Percentiles rank a stretch among this genome's conserved stretches.
phyloP scores from a whole-genome alignment of 192 early-diverging fungal genomes.

The Coemansia reversa region DNA sequence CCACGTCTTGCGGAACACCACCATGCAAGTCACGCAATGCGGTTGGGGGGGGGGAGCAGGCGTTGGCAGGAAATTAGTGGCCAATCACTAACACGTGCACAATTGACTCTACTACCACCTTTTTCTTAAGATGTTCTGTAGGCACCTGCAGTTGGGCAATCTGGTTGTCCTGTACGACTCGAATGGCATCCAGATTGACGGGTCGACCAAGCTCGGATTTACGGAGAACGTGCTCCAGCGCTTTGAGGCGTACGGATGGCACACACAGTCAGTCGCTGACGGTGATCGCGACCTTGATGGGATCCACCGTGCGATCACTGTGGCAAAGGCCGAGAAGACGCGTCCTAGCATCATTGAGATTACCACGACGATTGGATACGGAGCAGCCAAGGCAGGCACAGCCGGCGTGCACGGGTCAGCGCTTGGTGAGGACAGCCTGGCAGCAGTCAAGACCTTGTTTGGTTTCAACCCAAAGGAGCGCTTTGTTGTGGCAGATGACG shows the following conservation, averaged over 20 bases:
- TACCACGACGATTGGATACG: constrained; percentile 91
- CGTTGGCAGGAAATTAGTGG: no score
- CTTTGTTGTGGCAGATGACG: constrained; percentile 73
- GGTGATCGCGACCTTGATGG: constrained; percentile 76
- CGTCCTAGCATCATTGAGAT: constrained; percentile 84
- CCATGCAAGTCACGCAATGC: constrained; percentile 5
- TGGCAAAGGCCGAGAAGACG: constrained; percentile 80
- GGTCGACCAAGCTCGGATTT: constrained; percentile 78
- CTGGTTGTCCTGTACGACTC: constrained; percentile 95
- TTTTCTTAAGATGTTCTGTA: constrained; percentile 8
- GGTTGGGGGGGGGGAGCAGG: background rate
- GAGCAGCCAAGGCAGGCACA: constrained; percentile 83
- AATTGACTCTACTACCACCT: background rate
- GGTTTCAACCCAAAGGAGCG: constrained; percentile 76
- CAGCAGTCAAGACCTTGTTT: constrained; percentile 74
- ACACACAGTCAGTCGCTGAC: constrained; percentile 71
- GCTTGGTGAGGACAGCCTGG: constrained; percentile 76
- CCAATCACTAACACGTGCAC: background rate
- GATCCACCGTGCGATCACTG: constrained; percentile 72
- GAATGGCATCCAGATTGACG: constrained; percentile 96
- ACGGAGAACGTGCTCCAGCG: constrained; percentile 89
- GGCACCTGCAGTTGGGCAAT: constrained; percentile 87
- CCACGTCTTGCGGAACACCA: constrained; percentile 15
- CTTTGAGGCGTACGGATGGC: constrained; percentile 94
- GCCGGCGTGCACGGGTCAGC: constrained; percentile 91